Percentiles rank a stretch among this genome's conserved stretches.
Conservation (phyloP, 2,329 filamentous ascomycete species). For the Phoma sp. region DNA sequence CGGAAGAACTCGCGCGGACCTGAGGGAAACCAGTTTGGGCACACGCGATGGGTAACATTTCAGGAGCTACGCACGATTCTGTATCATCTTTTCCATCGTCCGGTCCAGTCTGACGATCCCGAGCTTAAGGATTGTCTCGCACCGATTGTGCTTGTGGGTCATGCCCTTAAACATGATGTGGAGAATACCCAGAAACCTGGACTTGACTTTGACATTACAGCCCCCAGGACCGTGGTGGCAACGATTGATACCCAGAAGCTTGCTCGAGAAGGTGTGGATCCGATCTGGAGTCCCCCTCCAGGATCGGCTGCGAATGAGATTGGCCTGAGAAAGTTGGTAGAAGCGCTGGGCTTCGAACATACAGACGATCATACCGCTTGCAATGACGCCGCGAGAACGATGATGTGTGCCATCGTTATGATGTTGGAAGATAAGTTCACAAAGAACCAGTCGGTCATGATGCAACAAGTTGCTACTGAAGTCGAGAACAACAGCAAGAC, state of each 20-base stretch:
- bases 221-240: slow-evolving; percentile 19
- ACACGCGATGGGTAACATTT: slow-evolving; percentile 26
- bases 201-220: slow-evolving; percentile 20
- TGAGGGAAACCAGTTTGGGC: slow-evolving; percentile 30
- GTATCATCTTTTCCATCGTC: too few species aligned
- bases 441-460: not conserved
- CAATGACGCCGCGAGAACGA: slow-evolving; percentile 31
- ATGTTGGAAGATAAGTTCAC: slow-evolving; percentile 2
- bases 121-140: slow-evolving; percentile 16
- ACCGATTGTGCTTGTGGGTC: slow-evolving; percentile 32
- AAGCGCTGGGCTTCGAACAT: slow-evolving; percentile 17
- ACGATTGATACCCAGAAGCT: slow-evolving; percentile 35
- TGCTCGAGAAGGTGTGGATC: slow-evolving; percentile 10
- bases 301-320: slow-evolving; percentile 10
- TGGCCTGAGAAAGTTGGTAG: slow-evolving; percentile 16
- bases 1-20: slow-evolving; percentile 16
- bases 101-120: slow-evolving; percentile 7
- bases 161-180: slow-evolving; percentile 27
- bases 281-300: slow-evolving; percentile 8
- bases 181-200: slow-evolving; percentile 24
- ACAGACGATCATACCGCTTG: slow-evolving; percentile 26
- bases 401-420: slow-evolving; percentile 32
- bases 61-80: slow-evolving; percentile 18
- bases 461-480: slow-evolving; percentile 14
- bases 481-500: slow-evolving; percentile 12